A percentile compares a stretch with the other conserved stretches of the same genome.
Evolutionary conservation across 2,329 filamentous ascomycete genomes (phyloP).

Genomic region (Neonectria punicea): DNA sequence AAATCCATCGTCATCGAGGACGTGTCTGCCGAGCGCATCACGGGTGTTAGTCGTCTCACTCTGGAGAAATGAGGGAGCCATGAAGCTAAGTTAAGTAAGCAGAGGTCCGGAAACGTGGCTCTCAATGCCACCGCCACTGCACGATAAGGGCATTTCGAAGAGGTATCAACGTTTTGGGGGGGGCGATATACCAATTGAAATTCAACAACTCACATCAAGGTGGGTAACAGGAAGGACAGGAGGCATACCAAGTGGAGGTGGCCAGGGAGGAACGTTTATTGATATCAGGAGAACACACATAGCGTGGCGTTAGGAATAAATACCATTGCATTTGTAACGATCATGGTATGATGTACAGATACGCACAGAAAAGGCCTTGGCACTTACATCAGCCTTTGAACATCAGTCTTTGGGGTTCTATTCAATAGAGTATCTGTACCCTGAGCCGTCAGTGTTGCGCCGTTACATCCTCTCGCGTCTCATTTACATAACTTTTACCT

Average conservation of each 20-base stretch:
- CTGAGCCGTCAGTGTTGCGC: neutral
- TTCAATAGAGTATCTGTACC: neutral
- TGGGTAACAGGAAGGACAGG: neutral
- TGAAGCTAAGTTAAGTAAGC: conserved; percentile 44
- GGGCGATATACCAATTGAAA: conserved; percentile 41
- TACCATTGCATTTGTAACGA: conserved; percentile 36
- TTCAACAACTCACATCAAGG: conserved; percentile 31
- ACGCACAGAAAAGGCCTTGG: conserved; percentile 31
- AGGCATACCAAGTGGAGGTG: conserved; percentile 1
- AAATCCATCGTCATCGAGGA: conserved; percentile 53
- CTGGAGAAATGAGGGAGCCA: conserved; percentile 52
- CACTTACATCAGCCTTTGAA: conserved; percentile 18
- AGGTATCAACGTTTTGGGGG: conserved; percentile 7
- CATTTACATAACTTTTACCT: neutral
- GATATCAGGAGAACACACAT: conserved; percentile 40
- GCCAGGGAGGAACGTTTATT: conserved; percentile 16
- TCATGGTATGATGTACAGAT: conserved; percentile 33
- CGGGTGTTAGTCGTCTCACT: conserved; percentile 65
- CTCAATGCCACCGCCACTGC: conserved; percentile 18
- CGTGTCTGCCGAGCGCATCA: conserved; percentile 66
- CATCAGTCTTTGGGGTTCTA: conserved; percentile 5
- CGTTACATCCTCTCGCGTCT: neutral
- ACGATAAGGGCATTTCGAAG: conserved; percentile 32
- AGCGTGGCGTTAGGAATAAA: conserved; percentile 48
- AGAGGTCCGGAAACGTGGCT: conserved; percentile 33